A percentile compares a stretch with the other conserved stretches of the same genome.
Evolutionary conservation across 2,329 filamentous ascomycete genomes (phyloP).

Genomic region (Fusarium metavorans): DNA sequence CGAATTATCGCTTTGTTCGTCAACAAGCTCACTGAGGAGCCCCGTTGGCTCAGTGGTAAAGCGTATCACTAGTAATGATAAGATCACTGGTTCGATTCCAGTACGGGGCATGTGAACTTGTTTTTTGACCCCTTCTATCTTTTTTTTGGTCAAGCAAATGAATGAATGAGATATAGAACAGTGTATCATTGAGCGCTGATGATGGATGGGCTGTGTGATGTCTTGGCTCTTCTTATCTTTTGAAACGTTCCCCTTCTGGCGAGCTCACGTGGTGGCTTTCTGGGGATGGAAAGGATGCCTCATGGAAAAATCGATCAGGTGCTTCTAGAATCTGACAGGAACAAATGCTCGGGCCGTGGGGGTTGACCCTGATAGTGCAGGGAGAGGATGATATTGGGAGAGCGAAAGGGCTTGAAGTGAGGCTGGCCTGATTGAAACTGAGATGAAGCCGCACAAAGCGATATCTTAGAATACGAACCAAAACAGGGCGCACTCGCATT

Average conservation of each 20-base stretch:
- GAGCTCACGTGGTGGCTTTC: not conserved
- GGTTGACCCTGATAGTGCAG: not conserved
- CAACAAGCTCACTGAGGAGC: conserved; percentile 23
- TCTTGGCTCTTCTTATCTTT: not conserved
- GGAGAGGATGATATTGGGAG: not conserved
- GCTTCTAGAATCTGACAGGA: not conserved
- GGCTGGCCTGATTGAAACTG: not conserved
- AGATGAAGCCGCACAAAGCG: not conserved
- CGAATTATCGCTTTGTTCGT: accelerated
- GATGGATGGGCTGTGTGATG: not conserved
- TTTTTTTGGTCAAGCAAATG: not conserved
- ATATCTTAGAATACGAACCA: not conserved
- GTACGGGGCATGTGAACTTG: conserved; percentile 26
- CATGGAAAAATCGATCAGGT: not conserved
- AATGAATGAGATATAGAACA: not conserved
- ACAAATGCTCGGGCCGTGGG: not conserved
- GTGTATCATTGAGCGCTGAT: not conserved
- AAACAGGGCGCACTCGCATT: not conserved
- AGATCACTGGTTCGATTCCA: conserved; percentile 39
- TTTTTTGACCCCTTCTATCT: not conserved
- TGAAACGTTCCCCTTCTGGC: not conserved
- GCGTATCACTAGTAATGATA: conserved; percentile 41
- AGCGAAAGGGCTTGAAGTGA: not conserved
- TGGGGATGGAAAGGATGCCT: not conserved
- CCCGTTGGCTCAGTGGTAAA: conserved; percentile 40